Evolutionary conservation across 2,329 filamentous ascomycete species (phyloP).

Genomic region (Sarocladium strictum): DNA sequence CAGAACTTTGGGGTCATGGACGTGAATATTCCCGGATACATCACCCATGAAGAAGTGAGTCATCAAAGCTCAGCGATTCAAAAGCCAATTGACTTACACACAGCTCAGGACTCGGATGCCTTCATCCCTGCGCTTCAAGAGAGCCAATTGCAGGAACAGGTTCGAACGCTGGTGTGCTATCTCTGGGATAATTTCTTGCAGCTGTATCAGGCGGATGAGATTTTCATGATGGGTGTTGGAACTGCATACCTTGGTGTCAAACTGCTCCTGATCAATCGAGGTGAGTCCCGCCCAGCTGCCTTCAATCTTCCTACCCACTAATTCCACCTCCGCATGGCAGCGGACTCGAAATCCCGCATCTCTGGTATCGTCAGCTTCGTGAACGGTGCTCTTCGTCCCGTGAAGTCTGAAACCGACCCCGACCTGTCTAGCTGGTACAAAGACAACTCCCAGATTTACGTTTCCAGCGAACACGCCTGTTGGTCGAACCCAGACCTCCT

Average conservation of each 20-base stretch:
- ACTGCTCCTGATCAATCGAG: constrained; percentile 70
- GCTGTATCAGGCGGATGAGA: constrained; percentile 61
- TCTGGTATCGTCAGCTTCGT: constrained; percentile 77
- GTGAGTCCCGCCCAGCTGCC: constrained; percentile 32
- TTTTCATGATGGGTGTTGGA: constrained; percentile 86
- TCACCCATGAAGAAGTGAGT: constrained; percentile 56
- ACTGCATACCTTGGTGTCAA: constrained; percentile 81
- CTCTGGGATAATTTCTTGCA: constrained; percentile 98
- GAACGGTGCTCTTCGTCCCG: constrained; percentile 66
- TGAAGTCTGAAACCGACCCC: constrained; percentile 73
- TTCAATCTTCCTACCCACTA: background rate
- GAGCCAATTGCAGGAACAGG: constrained; percentile 48
- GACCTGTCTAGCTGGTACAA: constrained; percentile 77
- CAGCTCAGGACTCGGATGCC: constrained; percentile 38
- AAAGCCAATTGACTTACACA: background rate
- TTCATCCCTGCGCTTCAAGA: constrained; percentile 40
- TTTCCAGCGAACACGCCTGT: constrained; percentile 67
- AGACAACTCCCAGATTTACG: constrained; percentile 71
- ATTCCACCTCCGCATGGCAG: background rate
- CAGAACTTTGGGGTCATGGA: constrained; percentile 82
- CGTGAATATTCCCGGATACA: constrained; percentile 78
- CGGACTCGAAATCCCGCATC: constrained; percentile 61
- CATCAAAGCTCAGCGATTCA: background rate
- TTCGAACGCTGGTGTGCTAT: constrained; percentile 72
- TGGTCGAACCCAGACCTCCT: constrained; percentile 61